These are phyloP conservation scores for Benincasa hispida DNA, from an alignment of 306 rosid genomes.

Conservation along the genomic window DNA sequence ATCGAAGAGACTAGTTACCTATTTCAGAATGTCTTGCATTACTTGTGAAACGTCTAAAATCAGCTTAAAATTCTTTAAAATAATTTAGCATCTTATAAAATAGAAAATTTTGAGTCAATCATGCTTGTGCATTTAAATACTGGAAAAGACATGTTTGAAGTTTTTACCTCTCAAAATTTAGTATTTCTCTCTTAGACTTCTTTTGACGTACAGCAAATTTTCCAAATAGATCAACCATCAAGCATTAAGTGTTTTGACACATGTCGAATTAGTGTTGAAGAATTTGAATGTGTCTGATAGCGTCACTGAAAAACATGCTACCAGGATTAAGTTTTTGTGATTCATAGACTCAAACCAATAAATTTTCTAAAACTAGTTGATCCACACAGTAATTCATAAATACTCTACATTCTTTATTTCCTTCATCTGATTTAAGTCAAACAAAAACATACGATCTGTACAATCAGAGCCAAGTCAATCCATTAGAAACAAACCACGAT, in stretches of 20 bases:
- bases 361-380: not conserved
- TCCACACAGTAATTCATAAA: not conserved
- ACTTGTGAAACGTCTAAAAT: not conserved
- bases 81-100: not conserved
- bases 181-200: not conserved
- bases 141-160: not conserved
- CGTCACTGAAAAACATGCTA: not conserved
- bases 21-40: not conserved
- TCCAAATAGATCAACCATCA: not conserved
- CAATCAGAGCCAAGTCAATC: not conserved
- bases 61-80: not conserved
- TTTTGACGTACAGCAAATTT: not conserved
- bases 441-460: not conserved
- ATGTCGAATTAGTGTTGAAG: not conserved
- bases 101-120: not conserved
- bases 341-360: not conserved
- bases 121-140: not conserved
- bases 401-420: not conserved
- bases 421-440: not conserved
- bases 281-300: not conserved
- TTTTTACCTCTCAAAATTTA: not conserved
- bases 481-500: not conserved
- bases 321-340: not conserved
- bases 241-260: not conserved
- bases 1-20: not conserved